Evolutionary conservation across 2,329 filamentous ascomycete genomes (phyloP).

Genomic region (Neospermospora avenae): DNA sequence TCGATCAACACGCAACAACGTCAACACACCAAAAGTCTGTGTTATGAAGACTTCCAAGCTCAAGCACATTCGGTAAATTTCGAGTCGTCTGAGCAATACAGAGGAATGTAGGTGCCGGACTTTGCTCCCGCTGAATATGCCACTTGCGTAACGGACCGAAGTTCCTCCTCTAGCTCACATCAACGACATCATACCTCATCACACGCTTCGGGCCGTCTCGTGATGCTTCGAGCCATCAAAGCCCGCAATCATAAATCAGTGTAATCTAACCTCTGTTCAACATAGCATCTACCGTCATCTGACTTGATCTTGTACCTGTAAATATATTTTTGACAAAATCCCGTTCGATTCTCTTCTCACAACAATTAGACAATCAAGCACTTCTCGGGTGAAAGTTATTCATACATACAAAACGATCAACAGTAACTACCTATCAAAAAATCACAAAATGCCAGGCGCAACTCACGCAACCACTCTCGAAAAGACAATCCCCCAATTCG

Average conservation of each 20-base stretch:
- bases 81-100: not conserved
- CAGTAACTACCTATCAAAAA: too few species aligned
- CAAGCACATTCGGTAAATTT: not conserved
- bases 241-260: too few species aligned
- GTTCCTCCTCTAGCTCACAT: conserved; percentile 9
- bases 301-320: too few species aligned
- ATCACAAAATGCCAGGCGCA: conserved; percentile 19
- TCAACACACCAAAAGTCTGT: not conserved
- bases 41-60: not conserved
- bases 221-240: not conserved
- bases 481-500: conserved; percentile 37
- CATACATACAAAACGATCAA: too few species aligned
- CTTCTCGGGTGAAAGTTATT: too few species aligned
- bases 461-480: conserved; percentile 16
- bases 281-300: too few species aligned
- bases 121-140: not conserved
- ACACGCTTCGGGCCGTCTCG: not conserved
- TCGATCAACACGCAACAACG: not conserved
- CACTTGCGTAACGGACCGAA: conserved; percentile 2
- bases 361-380: too few species aligned
- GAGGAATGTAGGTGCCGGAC: not conserved
- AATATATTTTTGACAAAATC: too few species aligned
- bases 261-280: too few species aligned
- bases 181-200: conserved; percentile 11
- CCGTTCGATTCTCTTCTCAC: too few species aligned